phyloP scores from a whole-genome alignment of 306 rosid genomes.

The Biancaea sappan region DNA sequence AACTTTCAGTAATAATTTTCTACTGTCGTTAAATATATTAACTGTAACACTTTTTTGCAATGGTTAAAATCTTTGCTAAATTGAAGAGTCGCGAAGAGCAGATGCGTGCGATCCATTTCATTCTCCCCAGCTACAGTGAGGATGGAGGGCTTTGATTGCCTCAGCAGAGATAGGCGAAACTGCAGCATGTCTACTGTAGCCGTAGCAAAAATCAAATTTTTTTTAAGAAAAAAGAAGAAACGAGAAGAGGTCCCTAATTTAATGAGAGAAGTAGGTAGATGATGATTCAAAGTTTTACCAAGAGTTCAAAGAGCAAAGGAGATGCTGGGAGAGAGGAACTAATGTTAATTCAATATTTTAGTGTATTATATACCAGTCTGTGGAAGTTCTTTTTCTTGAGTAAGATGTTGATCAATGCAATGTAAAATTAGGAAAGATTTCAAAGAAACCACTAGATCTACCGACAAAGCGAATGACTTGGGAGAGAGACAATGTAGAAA shows the following conservation, averaged over 20 bases:
- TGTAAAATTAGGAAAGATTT: too few relatives aligned
- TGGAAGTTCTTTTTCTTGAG: constrained; percentile 34
- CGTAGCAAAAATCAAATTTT: constrained; percentile 59
- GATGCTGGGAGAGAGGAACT: constrained; percentile 47
- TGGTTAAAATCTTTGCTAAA: too few relatives aligned
- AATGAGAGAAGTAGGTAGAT: constrained; percentile 20
- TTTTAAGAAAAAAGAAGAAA: background rate
- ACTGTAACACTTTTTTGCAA: constrained; percentile 61
- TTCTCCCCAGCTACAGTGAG: constrained; percentile 84
- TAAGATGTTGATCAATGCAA: constrained; percentile 33
- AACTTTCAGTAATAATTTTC: too few relatives aligned
- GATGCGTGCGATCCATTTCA: too few relatives aligned
- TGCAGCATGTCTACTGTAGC: constrained; percentile 93
- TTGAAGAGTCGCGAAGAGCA: too few relatives aligned
- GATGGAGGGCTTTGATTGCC: constrained; percentile 90
- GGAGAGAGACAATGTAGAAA: too few relatives aligned
- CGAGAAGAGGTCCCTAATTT: background rate
- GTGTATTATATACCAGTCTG: constrained; percentile 48
- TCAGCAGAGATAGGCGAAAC: constrained; percentile 73
- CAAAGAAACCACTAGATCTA: too few relatives aligned
- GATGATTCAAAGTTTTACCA: constrained; percentile 4
- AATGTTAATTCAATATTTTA: constrained; percentile 35
- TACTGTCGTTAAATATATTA: too few relatives aligned
- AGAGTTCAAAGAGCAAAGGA: constrained; percentile 44
- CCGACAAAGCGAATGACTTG: too few relatives aligned